Evolutionary conservation across 169 alveolate genomes (phyloP), one percentile per base, ranked within the genome.

Genomic region (Plasmodium cynomolgi): DNA sequence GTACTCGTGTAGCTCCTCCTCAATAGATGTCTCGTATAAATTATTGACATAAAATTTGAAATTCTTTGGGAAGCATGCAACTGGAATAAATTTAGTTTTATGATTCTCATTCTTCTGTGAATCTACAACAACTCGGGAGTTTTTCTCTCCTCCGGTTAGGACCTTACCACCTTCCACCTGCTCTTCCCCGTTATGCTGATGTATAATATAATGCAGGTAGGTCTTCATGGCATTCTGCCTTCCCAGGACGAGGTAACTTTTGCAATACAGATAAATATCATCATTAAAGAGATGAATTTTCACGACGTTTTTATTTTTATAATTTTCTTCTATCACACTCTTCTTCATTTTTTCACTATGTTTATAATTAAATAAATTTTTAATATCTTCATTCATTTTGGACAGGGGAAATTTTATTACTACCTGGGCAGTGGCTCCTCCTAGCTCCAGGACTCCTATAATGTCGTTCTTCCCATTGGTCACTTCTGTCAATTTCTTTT

Each of bases 351-450:
- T 91, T 47, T 83, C 85, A 7, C 77, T 81, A 80, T 58, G 90
- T 82, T 81, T 37, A 58, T 91, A 91, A 82, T 91, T 91, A 72
- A 91, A 81, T 73, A 23, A 17, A 75, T 91, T 91, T 81, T 58
- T 71, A 11, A 91, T 68, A 20, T 91, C 95, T 13, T 81, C 73
- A 74, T 72, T 72, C 92, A 91, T 91, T 47, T 91, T 82, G 41
- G 95, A 92, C n/a, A 47, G 1, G 0, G 95, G 95, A 5, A 92
- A 26, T 77, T 84, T 77, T 6, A 85, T 72, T 0, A 92, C 83
- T 13, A 92, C 84, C 80, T 92, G 95, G 23, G 93, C 95, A 2
- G 95, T 68, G n/a, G 95, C 95, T 4, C 95, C 95, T 1, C 95
- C 95, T 50, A 83, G 23, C 83, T 92, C 95, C 11, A 92, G 80